Percentiles rank a stretch among this genome's conserved stretches.
Evolutionary conservation across 768 basidiomycete genomes (phyloP).

Genomic region (Mycena capillaripes): DNA sequence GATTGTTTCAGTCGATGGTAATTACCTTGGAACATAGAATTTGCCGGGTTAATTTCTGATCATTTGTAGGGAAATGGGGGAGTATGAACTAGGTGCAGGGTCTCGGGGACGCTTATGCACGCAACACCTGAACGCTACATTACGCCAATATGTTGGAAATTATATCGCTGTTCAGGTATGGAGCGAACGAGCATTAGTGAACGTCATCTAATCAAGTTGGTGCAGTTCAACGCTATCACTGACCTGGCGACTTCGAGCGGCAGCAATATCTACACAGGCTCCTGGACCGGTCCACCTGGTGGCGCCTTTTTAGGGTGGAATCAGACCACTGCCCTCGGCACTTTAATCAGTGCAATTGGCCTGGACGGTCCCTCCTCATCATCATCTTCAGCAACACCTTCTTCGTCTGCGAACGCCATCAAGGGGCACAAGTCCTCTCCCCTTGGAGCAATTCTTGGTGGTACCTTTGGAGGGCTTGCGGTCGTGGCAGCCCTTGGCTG

Average conservation of each 20-base stretch:
- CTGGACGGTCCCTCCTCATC: background rate
- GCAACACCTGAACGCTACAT: background rate
- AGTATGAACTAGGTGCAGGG: constrained; percentile 7
- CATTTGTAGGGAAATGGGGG: background rate
- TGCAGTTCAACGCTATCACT: constrained; percentile 34
- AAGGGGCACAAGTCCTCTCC: background rate
- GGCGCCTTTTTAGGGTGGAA: background rate
- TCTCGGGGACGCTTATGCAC: background rate
- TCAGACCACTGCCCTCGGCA: constrained; percentile 22
- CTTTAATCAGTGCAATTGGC: constrained; percentile 18
- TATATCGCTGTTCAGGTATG: too few species aligned
- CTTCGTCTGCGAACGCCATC: background rate
- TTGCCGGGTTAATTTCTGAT: background rate
- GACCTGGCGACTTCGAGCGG: too few species aligned
- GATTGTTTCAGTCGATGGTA: background rate
- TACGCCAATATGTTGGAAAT: constrained; percentile 2
- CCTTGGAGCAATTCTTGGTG: background rate
- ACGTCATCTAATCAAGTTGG: background rate
- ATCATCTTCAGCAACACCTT: too few species aligned
- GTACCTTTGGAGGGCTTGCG: background rate
- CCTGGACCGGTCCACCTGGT: constrained; percentile 31
- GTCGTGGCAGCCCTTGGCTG: background rate
- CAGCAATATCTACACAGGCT: too few species aligned
- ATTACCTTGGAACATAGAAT: background rate
- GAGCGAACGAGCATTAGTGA: background rate